A percentile compares a stretch with the other conserved stretches of the same genome.
Evolutionary conservation across 495 filamentous ascomycete species (phyloP).

Genomic region (Aspergillus bertholletiae): DNA sequence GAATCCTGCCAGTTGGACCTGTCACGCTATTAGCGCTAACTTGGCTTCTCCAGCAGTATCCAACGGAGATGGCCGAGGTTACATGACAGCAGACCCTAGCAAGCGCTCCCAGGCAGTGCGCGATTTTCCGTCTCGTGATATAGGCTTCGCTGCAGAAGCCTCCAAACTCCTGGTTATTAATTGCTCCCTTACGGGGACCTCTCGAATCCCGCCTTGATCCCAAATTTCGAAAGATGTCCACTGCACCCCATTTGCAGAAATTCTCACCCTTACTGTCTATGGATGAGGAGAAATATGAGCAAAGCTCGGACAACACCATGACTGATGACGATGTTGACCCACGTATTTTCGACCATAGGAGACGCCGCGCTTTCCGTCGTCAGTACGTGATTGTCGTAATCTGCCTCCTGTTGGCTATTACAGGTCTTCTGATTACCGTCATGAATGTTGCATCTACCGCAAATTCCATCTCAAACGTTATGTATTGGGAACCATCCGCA

Average conservation of each 20-base stretch:
- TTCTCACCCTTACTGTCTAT: background rate
- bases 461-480: slow-evolving; percentile 4
- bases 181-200: slow-evolving; percentile 2
- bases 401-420: background rate
- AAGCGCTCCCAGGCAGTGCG: slow-evolving; percentile 1
- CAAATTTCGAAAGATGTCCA: background rate
- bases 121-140: slow-evolving; percentile 1
- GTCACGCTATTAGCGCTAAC: background rate
- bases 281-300: slow-evolving; percentile 2
- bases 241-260: background rate
- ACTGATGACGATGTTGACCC: background rate
- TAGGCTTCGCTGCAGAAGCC: background rate
- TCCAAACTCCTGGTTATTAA: slow-evolving; percentile 1
- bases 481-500: background rate
- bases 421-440: slow-evolving; percentile 1
- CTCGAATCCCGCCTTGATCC: slow-evolving; percentile 1
- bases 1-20: slow-evolving; percentile 1
- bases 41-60: slow-evolving; percentile 1
- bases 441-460: background rate
- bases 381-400: slow-evolving; percentile 2
- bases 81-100: slow-evolving; percentile 1
- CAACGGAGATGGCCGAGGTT: slow-evolving; percentile 1
- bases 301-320: background rate
- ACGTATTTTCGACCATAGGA: background rate
- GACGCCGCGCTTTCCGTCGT: slow-evolving; percentile 1